These are phyloP conservation scores for Asterochloris sp. DNA, from an alignment of 139 green algal species.

Conservation along the genomic window DNA sequence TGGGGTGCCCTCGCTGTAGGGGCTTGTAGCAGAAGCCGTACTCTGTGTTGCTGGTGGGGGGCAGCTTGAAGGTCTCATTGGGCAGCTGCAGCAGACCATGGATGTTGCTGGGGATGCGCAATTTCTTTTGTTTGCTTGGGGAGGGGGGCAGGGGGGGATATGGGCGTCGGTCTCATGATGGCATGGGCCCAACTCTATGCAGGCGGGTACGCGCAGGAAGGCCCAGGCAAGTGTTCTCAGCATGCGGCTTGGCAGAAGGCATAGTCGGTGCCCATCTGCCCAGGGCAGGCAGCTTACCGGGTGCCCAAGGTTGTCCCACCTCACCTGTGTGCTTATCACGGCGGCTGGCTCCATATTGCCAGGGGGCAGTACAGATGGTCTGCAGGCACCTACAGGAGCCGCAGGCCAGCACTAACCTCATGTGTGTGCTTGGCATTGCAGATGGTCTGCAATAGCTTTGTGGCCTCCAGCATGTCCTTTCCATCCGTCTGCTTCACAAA, in stretches of 20 bases:
- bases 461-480: slow-evolving; percentile 22
- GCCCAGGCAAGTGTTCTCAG: too few species aligned
- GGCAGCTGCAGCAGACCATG: slow-evolving; percentile 23
- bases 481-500: slow-evolving; percentile 25
- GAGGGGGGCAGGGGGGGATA: too few species aligned
- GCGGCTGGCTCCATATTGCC: too few species aligned
- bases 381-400: neutral
- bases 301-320: neutral
- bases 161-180: too few species aligned
- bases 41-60: slow-evolving; percentile 52
- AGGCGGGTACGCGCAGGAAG: too few species aligned
- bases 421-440: slow-evolving; percentile 41
- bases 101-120: too few species aligned
- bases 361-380: too few species aligned
- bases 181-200: too few species aligned
- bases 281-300: neutral
- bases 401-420: neutral
- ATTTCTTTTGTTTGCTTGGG: too few species aligned
- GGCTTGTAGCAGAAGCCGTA: slow-evolving; percentile 51
- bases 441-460: slow-evolving; percentile 16
- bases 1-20: slow-evolving; percentile 25
- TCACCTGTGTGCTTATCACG: neutral
- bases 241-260: too few species aligned
- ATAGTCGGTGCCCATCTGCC: too few species aligned
- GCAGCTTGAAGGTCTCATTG: slow-evolving; percentile 37